Base-by-base conservation (phyloP, 352 stramenopile genomes). In the Phytopythium montanum region DNA sequence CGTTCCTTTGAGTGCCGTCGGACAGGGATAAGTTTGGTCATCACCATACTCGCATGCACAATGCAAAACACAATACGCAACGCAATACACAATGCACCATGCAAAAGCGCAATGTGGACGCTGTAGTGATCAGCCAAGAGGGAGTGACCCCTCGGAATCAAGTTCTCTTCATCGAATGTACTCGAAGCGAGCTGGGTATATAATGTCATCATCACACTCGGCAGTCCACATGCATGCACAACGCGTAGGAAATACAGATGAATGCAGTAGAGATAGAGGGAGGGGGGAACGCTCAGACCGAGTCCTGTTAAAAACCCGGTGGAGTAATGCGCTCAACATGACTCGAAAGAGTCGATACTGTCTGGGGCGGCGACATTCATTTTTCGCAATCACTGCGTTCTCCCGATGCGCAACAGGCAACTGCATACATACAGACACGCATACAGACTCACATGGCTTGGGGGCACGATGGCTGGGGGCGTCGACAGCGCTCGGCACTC, bases 141-240 rank as follows among this genome's bases (percentile, higher is more conserved):
- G 81, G 81, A 79, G 85, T 94, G 81, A 94, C 80, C 80, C 84
- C 85, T 92, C 85, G 81, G 79, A 84, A 92, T 72, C 79, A 36
- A 83, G 51, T 87, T 92, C 73, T 94, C 85, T 94, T 94, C 85
- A 94, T 90, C 81, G 74, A 79, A 64, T 45, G 70, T 50, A 82
- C 79, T 94, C 85, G 85, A 92, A 94, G 81, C 81, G 85, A 94
- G 85, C 85, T 94, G 85, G 79, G 85, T 90, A 68, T 85, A 77
- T 84, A 66, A 76, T 88, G 85, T 94, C 85, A 92, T 94, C 85
- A 91, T 94, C 68, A 92, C 82, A 94, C 85, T 86, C 72, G 55
- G 39, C 46, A 62, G 13, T 26, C 25, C 39, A 62, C 50, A 62
- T 14, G 63, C 18, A 72, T 7, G 57, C 42, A 73, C 23, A 72